Evolutionary conservation across 1,284 basidiomycete species (phyloP), one percentile per base, ranked within the genome.

Genomic region (Cystobasidium sp.): DNA sequence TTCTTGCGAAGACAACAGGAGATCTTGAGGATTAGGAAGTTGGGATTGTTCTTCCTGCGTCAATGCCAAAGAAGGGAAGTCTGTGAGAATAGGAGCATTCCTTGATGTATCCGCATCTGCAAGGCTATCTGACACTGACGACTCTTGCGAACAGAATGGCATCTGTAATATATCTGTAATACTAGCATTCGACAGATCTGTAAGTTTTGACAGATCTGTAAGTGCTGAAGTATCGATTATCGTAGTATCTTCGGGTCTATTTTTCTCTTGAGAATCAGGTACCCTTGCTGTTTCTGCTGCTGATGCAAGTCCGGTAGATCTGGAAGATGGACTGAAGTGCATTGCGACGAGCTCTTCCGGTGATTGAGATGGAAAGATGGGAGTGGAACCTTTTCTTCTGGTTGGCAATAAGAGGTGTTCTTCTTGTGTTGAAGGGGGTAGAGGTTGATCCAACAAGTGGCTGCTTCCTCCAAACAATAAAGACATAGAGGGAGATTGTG

Each of bases 221-320:
- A 70, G 65, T 20, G 46, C 52, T 16, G 76, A 73, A 9, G 61
- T 18, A 47, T 63, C 61, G 24, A 37, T 63, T 47, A 43, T 63
- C 1, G 44, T 9, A 16, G 44, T 49, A 18, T 22, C 61, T 20
- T 16, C 49, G 3, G 4, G 16, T 16, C 49, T 20, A 6, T 16
- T 20, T 51, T 63, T 4, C 44, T 63, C 61, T 49, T 63, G 61
- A 12, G 61, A 63, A 51, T 63, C 44, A 9, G 61, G 61, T 3
- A 63, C 61, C 1, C 14, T 39, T n/a, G 37, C 37, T 12, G 61
- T 63, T 37, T 63, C 61, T 47, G 56, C 56, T 16, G 56, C 41
- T 9, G 56, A 41, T 47, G 43, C 43, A 20, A 31, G 61, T 6
- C 47, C 20, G 16, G 31, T 5, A 16, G 16, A 46, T 41, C 9